These are phyloP conservation scores for Trametes gibbosa DNA, from an alignment of 768 basidiomycete genomes.

Conservation along the genomic window DNA sequence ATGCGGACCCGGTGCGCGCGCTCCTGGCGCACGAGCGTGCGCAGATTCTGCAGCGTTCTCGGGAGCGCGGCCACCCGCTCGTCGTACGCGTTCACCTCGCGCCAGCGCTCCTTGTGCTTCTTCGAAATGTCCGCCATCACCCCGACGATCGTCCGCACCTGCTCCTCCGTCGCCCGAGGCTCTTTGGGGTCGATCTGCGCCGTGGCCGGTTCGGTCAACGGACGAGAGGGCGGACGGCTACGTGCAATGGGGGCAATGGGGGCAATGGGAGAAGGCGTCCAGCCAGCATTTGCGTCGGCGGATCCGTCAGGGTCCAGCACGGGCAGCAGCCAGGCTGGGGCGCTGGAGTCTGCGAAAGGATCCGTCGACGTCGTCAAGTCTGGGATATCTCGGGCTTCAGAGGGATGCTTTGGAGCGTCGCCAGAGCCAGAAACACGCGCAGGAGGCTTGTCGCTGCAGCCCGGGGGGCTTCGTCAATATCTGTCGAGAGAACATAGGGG, in stretches of 20 bases:
- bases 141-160: slow-evolving; percentile 3
- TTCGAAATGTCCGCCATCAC: slow-evolving; percentile 2
- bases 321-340: too few species aligned
- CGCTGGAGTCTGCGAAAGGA: too few species aligned
- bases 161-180: not conserved
- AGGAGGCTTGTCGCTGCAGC: too few species aligned
- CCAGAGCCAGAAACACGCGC: too few species aligned
- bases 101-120: not conserved
- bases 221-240: too few species aligned
- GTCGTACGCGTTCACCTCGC: not conserved
- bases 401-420: too few species aligned
- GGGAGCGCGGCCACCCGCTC: not conserved
- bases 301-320: not conserved
- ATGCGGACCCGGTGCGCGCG: slow-evolving; percentile 2
- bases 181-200: not conserved
- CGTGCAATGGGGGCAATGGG: too few species aligned
- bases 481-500: too few species aligned
- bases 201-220: not conserved
- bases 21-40: slow-evolving; percentile 9
- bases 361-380: too few species aligned
- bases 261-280: not conserved
- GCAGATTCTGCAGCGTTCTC: not conserved
- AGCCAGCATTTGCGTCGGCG: not conserved
- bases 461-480: too few species aligned
- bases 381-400: too few species aligned